These are phyloP conservation scores for Paraglomus occultum DNA, from an alignment of 192 early-diverging fungal genomes.

Conservation along the genomic window DNA sequence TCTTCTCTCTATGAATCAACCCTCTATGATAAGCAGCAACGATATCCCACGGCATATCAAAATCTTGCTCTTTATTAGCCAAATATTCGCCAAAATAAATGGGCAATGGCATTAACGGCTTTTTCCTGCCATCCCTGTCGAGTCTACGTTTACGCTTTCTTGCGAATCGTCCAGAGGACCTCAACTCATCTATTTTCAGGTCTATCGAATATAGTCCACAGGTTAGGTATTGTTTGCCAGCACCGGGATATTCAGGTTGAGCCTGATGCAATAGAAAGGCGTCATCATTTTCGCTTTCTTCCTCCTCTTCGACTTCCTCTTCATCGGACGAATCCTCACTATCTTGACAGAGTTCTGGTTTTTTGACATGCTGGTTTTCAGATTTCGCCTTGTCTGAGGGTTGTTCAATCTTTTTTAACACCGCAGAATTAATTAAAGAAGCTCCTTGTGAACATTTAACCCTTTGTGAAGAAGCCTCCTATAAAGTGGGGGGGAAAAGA, in stretches of 20 bases:
- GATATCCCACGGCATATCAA: constrained; percentile 66
- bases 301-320: too few relatives aligned
- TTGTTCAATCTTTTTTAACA: too few relatives aligned
- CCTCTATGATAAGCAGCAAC: constrained; percentile 45
- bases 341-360: too few relatives aligned
- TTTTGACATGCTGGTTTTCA: too few relatives aligned
- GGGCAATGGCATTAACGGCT: constrained; percentile 53
- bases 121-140: not conserved
- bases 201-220: constrained; percentile 45
- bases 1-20: constrained; percentile 29
- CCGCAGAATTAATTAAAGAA: too few relatives aligned
- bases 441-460: too few relatives aligned
- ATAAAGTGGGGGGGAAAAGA: too few relatives aligned
- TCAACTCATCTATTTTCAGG: constrained; percentile 31
- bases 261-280: too few relatives aligned
- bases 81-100: constrained; percentile 59
- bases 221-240: constrained; percentile 40
- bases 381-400: too few relatives aligned
- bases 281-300: too few relatives aligned
- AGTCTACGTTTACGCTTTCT: not conserved
- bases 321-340: too few relatives aligned
- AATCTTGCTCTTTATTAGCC: constrained; percentile 55
- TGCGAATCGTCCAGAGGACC: constrained; percentile 23
- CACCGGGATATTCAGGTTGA: constrained; percentile 9
- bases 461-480: too few relatives aligned